Evolutionary conservation across 2,329 filamentous ascomycete genomes (phyloP).

Genomic region (Aspergillus sp.): DNA sequence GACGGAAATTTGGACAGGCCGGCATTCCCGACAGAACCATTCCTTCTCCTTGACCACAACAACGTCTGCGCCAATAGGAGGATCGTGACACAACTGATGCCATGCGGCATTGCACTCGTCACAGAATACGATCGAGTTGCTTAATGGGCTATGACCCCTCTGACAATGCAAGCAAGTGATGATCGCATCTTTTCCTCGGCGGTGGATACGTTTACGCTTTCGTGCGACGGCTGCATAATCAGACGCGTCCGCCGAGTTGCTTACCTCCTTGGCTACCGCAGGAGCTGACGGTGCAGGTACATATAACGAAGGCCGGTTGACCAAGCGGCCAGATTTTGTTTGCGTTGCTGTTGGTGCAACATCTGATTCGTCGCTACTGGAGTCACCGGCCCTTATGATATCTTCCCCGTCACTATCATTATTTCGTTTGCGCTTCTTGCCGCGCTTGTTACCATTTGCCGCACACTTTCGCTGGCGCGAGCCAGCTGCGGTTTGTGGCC

Average conservation of each 20-base stretch:
- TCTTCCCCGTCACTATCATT: conserved; percentile 35
- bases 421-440: conserved; percentile 27
- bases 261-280: conserved; percentile 21
- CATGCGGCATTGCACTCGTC: conserved; percentile 78
- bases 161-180: conserved; percentile 71
- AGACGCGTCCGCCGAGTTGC: conserved; percentile 10
- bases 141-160: conserved; percentile 69
- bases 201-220: conserved; percentile 59
- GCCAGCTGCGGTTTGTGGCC: conserved; percentile 10
- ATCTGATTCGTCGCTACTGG: conserved; percentile 44
- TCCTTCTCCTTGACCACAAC: conserved; percentile 66
- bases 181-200: conserved; percentile 46
- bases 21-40: conserved; percentile 71
- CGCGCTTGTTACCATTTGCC: conserved; percentile 19
- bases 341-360: conserved; percentile 62
- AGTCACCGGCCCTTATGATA: conserved; percentile 37
- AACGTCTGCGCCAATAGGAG: conserved; percentile 69
- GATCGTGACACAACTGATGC: conserved; percentile 81
- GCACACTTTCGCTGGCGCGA: conserved; percentile 22
- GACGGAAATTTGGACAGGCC: conserved; percentile 50
- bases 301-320: conserved; percentile 66
- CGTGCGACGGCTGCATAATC: conserved; percentile 37
- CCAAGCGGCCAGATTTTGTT: conserved; percentile 74
- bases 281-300: conserved; percentile 50
- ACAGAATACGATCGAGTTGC: conserved; percentile 83